These are phyloP conservation scores for Podaxis carcinomalis DNA, from an alignment of 768 basidiomycete genomes.

Conservation along the genomic window DNA sequence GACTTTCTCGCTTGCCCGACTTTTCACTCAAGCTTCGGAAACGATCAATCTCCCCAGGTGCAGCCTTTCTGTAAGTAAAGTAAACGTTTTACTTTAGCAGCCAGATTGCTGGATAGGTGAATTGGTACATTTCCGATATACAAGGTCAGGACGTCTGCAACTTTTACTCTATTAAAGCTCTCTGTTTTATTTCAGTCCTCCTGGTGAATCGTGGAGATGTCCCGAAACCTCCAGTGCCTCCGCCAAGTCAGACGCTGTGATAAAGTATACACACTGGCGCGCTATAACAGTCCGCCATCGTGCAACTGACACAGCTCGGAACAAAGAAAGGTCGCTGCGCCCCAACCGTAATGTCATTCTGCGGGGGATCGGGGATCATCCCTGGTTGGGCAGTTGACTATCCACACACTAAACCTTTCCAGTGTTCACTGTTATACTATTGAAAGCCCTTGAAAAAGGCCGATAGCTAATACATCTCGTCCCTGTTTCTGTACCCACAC, in stretches of 20 bases:
- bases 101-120: neutral
- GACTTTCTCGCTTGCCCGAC: neutral
- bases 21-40: conserved; percentile 8
- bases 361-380: too few relatives aligned
- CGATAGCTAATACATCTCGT: too few relatives aligned
- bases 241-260: neutral
- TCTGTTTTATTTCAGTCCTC: neutral
- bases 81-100: neutral
- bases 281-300: neutral
- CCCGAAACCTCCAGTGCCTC: neutral
- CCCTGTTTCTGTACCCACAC: too few relatives aligned
- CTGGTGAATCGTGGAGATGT: neutral
- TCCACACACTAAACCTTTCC: too few relatives aligned
- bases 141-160: neutral
- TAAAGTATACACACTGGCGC: neutral
- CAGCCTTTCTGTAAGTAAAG: neutral
- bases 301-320: neutral
- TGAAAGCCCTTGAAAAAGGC: too few relatives aligned
- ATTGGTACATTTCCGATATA: neutral
- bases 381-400: too few relatives aligned
- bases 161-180: neutral
- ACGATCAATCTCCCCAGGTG: conserved; percentile 3
- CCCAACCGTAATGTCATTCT: too few relatives aligned
- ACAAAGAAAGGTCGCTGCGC: neutral
- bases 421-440: too few relatives aligned